These are phyloP conservation scores for Gossypium gossypioides DNA, from an alignment of 441 rosid genomes.

Conservation along the genomic window DNA sequence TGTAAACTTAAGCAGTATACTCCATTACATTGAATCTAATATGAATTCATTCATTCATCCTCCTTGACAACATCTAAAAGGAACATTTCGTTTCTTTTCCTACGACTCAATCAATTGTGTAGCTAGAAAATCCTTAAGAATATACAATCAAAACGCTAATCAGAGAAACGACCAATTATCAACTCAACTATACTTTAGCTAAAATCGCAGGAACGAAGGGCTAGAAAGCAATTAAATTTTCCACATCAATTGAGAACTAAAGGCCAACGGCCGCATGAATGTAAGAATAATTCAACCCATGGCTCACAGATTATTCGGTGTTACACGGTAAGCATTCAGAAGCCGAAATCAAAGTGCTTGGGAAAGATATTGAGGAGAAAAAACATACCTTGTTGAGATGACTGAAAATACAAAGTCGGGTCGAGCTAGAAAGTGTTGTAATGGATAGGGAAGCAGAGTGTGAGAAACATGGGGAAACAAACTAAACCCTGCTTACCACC, in stretches of 20 bases:
- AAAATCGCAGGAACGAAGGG: neutral
- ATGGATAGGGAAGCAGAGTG: constrained; percentile 7
- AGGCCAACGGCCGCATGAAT: neutral
- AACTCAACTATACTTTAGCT: neutral
- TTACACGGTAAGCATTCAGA: neutral
- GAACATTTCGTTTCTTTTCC: neutral
- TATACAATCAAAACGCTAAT: neutral
- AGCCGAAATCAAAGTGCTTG: neutral
- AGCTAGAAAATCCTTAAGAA: neutral
- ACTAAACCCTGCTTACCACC: neutral
- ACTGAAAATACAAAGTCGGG: neutral
- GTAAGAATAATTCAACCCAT: neutral
- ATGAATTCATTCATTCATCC: neutral
- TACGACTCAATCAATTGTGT: neutral
- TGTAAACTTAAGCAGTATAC: neutral
- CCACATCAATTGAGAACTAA: neutral
- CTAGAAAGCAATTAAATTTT: neutral
- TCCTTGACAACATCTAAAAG: neutral
- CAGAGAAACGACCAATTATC: neutral
- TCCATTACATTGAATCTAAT: neutral
- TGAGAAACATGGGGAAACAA: neutral
- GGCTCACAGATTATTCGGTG: neutral
- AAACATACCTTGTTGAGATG: neutral
- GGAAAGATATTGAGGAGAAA: neutral
- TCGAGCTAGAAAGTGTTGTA: neutral